Percentiles rank a stretch among this genome's conserved stretches.
Conservation (phyloP, 192 early-diverging fungal species). For the Phycomyces blakesleeanus region DNA sequence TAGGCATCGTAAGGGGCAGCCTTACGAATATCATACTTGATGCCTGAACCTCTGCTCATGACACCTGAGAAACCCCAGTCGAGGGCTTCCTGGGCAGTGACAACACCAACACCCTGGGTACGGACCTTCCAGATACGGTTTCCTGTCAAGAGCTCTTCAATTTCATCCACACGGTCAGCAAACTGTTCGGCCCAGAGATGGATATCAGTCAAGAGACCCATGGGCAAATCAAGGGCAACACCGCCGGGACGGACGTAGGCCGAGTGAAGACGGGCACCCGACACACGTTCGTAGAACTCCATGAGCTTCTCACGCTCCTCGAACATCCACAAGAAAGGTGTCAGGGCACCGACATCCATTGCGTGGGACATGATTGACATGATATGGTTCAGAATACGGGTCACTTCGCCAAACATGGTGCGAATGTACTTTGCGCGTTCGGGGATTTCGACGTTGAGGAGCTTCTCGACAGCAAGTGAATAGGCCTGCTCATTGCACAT, state of each 20-base stretch:
- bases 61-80: constrained; percentile 93
- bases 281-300: constrained; percentile 99
- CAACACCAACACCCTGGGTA: constrained; percentile 81
- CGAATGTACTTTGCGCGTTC: constrained; percentile 94
- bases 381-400: constrained; percentile 96
- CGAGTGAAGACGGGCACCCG: constrained; percentile 96
- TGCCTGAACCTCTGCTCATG: constrained; percentile 91
- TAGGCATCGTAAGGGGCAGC: constrained; percentile 93
- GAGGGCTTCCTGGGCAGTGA: constrained; percentile 84
- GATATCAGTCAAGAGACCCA: constrained; percentile 93
- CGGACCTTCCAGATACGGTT: constrained; percentile 96
- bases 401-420: constrained; percentile 96
- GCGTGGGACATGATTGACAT: constrained; percentile 97
- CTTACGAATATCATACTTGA: constrained; percentile 94
- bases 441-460: constrained; percentile 96
- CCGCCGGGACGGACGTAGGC: constrained; percentile 97
- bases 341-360: constrained; percentile 96
- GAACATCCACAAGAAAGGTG: constrained; percentile 98
- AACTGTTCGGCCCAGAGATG: constrained; percentile 92
- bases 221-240: constrained; percentile 88
- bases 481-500: constrained; percentile 99
- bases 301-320: constrained; percentile 99
- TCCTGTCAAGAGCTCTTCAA: constrained; percentile 87
- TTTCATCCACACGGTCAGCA: constrained; percentile 85
- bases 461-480: constrained; percentile 95